Percentiles rank a stretch among this genome's conserved stretches.
These are phyloP conservation scores for Lactuca sativa DNA, from an alignment of 129 eudicot species.

Conservation along the genomic window DNA sequence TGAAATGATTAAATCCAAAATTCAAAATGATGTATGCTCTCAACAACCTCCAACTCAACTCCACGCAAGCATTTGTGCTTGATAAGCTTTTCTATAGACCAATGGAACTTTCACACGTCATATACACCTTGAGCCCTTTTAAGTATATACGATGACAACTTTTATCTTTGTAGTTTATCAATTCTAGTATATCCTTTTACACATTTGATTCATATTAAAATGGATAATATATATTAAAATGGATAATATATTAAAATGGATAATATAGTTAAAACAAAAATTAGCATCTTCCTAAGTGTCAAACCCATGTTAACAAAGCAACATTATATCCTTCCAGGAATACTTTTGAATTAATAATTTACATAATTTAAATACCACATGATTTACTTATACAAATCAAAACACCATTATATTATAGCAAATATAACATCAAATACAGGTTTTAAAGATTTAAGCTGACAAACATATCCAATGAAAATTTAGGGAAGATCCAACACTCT, in stretches of 20 bases:
- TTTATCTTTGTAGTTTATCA: not conserved
- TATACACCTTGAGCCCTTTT: not conserved
- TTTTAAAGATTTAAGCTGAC: not conserved
- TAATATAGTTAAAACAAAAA: too few relatives aligned
- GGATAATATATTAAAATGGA: too few relatives aligned
- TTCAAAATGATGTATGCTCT: not conserved
- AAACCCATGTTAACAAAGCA: not conserved
- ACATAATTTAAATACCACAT: not conserved
- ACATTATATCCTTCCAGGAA: too few relatives aligned
- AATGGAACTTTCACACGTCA: not conserved
- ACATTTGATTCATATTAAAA: too few relatives aligned
- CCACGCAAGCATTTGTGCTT: constrained; percentile 29
- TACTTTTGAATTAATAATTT: too few relatives aligned
- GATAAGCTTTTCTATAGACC: constrained; percentile 2
- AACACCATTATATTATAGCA: too few relatives aligned
- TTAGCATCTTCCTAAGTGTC: too few relatives aligned
- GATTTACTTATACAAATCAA: not conserved
- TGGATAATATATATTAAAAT: too few relatives aligned
- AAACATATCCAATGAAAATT: not conserved
- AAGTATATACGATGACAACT: not conserved
- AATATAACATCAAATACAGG: too few relatives aligned
- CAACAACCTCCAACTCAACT: constrained; percentile 7
- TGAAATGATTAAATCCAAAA: not conserved
- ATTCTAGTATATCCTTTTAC: not conserved
- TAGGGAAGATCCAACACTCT: not conserved